phyloP scores from a whole-genome alignment of 306 rosid species.

The Castanopsis chinensis region DNA sequence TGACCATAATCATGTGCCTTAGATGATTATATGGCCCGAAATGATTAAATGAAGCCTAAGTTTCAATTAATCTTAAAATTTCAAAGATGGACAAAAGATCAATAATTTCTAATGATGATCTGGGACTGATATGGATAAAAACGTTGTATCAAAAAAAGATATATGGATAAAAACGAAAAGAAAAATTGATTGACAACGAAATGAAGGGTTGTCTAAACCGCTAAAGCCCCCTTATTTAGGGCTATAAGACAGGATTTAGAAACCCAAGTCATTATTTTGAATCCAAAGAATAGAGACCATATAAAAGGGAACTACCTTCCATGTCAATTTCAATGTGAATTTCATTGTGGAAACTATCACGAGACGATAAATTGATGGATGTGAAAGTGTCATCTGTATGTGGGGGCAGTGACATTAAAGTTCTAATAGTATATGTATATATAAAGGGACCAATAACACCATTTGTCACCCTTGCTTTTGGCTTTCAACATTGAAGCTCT shows the following conservation, averaged over 20 bases:
- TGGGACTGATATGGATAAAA: background rate
- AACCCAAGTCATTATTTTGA: background rate
- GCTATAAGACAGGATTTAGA: background rate
- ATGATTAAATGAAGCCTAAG: background rate
- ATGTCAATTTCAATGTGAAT: conserved; percentile 17
- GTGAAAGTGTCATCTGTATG: background rate
- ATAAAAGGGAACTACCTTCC: background rate
- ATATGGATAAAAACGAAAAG: background rate
- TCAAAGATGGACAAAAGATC: background rate
- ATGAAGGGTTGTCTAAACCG: background rate
- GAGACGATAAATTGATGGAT: conserved; percentile 27
- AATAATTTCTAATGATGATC: background rate
- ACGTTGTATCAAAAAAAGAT: background rate
- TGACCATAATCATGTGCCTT: background rate
- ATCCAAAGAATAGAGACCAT: conserved; percentile 12
- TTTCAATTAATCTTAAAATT: background rate
- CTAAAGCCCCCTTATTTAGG: background rate
- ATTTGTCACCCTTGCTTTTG: conserved; percentile 30
- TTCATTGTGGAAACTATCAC: conserved; percentile 3
- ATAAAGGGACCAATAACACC: conserved; percentile 33
- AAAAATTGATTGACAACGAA: background rate
- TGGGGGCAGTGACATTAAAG: background rate
- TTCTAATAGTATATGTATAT: conserved; percentile 8
- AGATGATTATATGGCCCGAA: background rate
- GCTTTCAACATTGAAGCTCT: conserved; percentile 6